Evolutionary conservation across 108 stramenopile species (phyloP), one percentile per base, ranked within the genome.

Genomic region (Skeletonema marinoi): DNA sequence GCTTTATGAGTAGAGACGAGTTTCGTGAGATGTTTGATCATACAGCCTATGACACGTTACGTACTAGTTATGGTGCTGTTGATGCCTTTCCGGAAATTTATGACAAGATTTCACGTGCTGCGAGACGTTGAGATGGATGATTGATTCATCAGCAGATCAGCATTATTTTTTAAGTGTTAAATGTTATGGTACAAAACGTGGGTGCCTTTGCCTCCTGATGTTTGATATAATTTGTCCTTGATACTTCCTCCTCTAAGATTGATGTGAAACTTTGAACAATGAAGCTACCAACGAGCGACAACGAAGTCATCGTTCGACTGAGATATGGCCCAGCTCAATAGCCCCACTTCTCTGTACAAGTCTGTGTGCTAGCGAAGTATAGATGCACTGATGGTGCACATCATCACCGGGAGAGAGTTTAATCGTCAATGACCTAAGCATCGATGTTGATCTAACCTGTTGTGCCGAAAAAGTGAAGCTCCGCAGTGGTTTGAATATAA

Each of bases 11-110:
- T 7, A 60, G 83, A 29, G 64, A 85, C 13, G 86, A 90, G 75
- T 90, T 88, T 78, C 50, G 74, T 19, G 51, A 42, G 39, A 90
- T 90, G 89, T 90, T 90, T 66, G 80, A 90, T 66, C 86, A 82
- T 32, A 51, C 39, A 30, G 70, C 58, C 8, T 88, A 88, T 77
- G 69, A 78, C 39, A 65, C 63, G 59, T 38, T 75, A 21, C 79
- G 87, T 6, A 41, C 29, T 12, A 86, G 86, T 75, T 86, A 85
- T 69, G 68, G 78, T 48, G 85, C 88, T 8, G 73, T 66, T n/a
- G 56, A 31, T 16, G 78, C 78, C 44, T 89, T 89, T 70, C 73
- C 74, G 13, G 86, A 89, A 70, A 85, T 87, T 33, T 88, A 84
- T 51, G 88, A 88, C 70, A 88, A 88, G 76, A 82, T 88, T 29